Conservation (phyloP, 345 rosid genomes). For the Arabis alpina region DNA sequence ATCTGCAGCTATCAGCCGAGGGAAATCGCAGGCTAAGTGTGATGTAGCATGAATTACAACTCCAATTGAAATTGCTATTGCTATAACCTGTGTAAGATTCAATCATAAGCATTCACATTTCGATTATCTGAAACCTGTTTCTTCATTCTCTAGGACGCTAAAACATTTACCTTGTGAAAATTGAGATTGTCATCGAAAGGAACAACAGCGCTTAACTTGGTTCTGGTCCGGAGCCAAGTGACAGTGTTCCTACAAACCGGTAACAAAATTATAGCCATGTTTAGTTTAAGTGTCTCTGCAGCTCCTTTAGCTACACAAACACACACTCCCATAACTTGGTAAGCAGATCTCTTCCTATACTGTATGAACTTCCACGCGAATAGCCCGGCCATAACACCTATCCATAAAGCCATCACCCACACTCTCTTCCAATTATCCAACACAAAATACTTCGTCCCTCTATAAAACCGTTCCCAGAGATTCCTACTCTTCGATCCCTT, state of each 20-base stretch:
- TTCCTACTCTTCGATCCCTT: conserved; percentile 52
- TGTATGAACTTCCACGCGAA: conserved; percentile 66
- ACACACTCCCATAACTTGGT: conserved; percentile 63
- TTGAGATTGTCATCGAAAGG: conserved; percentile 86
- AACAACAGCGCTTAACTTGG: conserved; percentile 58
- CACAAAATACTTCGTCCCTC: conserved; percentile 53
- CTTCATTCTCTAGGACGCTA: not conserved
- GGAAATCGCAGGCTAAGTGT: conserved; percentile 78
- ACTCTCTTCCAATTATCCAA: conserved; percentile 79
- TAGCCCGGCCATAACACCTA: conserved; percentile 60
- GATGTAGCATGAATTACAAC: conserved; percentile 62
- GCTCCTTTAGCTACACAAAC: conserved; percentile 82
- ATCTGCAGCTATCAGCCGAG: conserved; percentile 61
- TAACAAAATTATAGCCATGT: conserved; percentile 74
- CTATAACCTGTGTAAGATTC: conserved; percentile 58
- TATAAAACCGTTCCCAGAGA: conserved; percentile 47
- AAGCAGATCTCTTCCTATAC: conserved; percentile 57
- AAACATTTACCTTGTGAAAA: conserved; percentile 70
- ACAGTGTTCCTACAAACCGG: conserved; percentile 81
- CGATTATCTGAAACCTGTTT: not conserved
- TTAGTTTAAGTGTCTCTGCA: conserved; percentile 76
- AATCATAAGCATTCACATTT: conserved; percentile 16
- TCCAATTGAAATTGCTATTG: conserved; percentile 63
- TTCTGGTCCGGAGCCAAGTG: conserved; percentile 81
- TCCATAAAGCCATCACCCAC: conserved; percentile 76